Evolutionary conservation across 768 basidiomycete species (phyloP).

Genomic region (Phaffia australis): DNA sequence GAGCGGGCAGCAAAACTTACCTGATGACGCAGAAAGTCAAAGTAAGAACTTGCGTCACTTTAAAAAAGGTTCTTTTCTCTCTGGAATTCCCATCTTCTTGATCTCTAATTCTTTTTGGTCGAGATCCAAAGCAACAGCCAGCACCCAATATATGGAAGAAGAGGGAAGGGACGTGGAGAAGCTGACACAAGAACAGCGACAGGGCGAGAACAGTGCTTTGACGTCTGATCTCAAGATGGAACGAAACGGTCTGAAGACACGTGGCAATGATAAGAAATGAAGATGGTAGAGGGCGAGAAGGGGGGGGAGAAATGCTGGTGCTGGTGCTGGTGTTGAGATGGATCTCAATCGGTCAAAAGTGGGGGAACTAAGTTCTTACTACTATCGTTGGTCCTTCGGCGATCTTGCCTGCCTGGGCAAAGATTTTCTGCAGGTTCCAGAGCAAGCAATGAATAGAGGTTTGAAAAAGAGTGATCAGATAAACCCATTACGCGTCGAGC

Average conservation of each 20-base stretch:
- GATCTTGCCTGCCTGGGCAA: slow-evolving; percentile 16
- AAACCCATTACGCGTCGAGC: not conserved
- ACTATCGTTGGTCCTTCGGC: slow-evolving; percentile 22
- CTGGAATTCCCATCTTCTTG: not conserved
- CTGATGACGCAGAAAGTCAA: slow-evolving; percentile 15
- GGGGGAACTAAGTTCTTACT: slow-evolving; percentile 13
- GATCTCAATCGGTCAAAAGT: too few relatives aligned
- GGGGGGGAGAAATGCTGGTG: not conserved
- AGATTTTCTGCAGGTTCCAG: slow-evolving; percentile 14
- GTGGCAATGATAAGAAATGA: not conserved
- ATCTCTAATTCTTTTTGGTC: not conserved
- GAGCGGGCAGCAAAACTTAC: not conserved
- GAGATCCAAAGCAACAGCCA: too few relatives aligned
- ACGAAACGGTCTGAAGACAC: not conserved
- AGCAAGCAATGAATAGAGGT: not conserved
- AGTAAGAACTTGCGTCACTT: slow-evolving; percentile 13
- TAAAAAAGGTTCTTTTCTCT: not conserved
- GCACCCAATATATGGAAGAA: not conserved
- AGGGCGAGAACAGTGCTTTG: too few relatives aligned
- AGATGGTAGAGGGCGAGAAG: not conserved
- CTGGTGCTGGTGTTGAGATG: not conserved
- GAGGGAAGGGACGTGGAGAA: not conserved
- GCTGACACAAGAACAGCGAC: not conserved
- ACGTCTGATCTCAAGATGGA: not conserved
- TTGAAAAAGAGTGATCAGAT: too few relatives aligned